These are phyloP conservation scores for Schizothecium vesticola DNA, from an alignment of 495 filamentous ascomycete genomes.

Conservation along the genomic window DNA sequence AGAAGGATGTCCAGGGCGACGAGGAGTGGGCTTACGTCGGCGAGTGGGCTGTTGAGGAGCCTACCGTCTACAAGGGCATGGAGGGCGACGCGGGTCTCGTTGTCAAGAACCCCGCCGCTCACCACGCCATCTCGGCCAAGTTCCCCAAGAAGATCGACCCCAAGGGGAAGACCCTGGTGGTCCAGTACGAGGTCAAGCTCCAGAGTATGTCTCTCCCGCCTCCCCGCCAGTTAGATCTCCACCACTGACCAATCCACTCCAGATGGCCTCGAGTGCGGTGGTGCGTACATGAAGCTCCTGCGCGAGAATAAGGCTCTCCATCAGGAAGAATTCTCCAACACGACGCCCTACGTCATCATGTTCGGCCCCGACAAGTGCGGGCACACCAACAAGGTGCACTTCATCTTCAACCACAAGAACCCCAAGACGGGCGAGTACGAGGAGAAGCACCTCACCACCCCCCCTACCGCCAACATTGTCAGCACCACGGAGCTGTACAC, in stretches of 20 bases:
- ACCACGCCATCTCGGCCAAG: conserved; percentile 99
- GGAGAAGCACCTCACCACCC: conserved; percentile 93
- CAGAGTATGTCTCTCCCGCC: conserved; percentile 63
- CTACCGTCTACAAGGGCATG: conserved; percentile 84
- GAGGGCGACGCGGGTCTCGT: conserved; percentile 95
- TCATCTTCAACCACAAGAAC: conserved; percentile 99
- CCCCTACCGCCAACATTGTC: conserved; percentile 78
- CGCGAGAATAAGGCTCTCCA: conserved; percentile 96
- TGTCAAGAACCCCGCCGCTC: conserved; percentile 91
- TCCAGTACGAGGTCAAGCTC: conserved; percentile 99
- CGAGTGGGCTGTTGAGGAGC: conserved; percentile 96
- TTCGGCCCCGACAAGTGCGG: conserved; percentile 99
- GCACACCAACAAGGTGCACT: conserved; percentile 99
- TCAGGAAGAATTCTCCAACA: conserved; percentile 95
- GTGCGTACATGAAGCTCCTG: conserved; percentile 98
- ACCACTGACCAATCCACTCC: conserved; percentile 12
- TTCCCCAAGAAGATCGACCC: conserved; percentile 95
- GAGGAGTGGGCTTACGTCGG: conserved; percentile 99
- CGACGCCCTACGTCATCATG: conserved; percentile 98
- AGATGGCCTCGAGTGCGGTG: conserved; percentile 97
- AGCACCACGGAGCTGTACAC: conserved; percentile 95
- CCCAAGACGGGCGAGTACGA: conserved; percentile 99
- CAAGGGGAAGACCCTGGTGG: conserved; percentile 92
- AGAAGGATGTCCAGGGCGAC: conserved; percentile 84
- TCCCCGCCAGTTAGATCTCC: background rate